A percentile compares a stretch with the other conserved stretches of the same genome.
Conservation (phyloP, 1,139 yeast species). For the Yamadazyma epiphylla region DNA sequence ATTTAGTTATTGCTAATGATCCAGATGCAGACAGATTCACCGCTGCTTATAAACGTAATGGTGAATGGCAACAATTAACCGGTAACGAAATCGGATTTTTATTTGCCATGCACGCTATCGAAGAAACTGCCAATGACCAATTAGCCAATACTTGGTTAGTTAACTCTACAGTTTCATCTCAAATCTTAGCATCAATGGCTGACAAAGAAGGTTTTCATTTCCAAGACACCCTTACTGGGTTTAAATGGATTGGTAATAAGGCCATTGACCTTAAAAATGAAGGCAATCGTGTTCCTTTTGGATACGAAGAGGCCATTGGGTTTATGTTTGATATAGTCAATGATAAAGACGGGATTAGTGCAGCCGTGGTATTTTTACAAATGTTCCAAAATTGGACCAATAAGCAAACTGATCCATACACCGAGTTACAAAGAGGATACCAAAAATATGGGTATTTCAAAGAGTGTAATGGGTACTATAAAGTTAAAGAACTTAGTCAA, state of each 20-base stretch:
- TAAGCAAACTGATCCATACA: constrained; percentile 33
- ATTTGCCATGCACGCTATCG: constrained; percentile 65
- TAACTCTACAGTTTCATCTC: constrained; percentile 91
- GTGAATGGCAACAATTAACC: constrained; percentile 71
- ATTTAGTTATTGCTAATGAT: constrained; percentile 80
- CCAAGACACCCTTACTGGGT: constrained; percentile 87
- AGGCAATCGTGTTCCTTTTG: constrained; percentile 79
- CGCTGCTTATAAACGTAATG: constrained; percentile 54
- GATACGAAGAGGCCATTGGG: constrained; percentile 94
- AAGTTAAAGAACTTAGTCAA: constrained; percentile 53
- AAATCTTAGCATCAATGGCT: constrained; percentile 72
- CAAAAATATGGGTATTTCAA: constrained; percentile 72
- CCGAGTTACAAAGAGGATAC: constrained; percentile 57
- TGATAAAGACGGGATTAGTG: constrained; percentile 92
- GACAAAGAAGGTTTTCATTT: constrained; percentile 54
- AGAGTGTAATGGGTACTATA: constrained; percentile 84
- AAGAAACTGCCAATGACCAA: constrained; percentile 26
- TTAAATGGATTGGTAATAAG: constrained; percentile 95
- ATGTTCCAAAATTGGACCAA: constrained; percentile 52
- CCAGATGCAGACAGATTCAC: constrained; percentile 97
- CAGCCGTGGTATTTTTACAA: constrained; percentile 75
- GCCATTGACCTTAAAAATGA: constrained; percentile 66
- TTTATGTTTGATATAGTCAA: constrained; percentile 85
- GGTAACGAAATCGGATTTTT: constrained; percentile 90
- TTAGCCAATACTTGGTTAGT: constrained; percentile 53